Evolutionary conservation across 495 filamentous ascomycete genomes (phyloP).

Genomic region (Tuber borchii): DNA sequence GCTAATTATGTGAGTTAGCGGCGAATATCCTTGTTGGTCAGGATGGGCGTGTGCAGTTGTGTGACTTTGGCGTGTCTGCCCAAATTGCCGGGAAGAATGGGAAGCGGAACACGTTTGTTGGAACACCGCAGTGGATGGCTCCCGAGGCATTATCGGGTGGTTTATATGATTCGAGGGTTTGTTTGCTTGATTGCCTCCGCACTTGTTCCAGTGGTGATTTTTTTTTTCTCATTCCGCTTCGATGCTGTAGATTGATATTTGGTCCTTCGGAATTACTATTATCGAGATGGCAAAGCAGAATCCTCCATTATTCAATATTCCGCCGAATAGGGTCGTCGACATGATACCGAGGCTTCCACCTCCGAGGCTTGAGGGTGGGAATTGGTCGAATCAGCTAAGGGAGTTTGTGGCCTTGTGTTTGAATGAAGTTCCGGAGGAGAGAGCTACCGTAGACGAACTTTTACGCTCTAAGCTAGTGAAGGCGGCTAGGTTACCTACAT

Average conservation of each 20-base stretch:
- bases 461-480: constrained; percentile 58
- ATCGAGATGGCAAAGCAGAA: constrained; percentile 87
- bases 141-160: constrained; percentile 67
- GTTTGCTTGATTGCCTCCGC: neutral
- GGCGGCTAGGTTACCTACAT: constrained; percentile 64
- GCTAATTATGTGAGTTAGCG: constrained; percentile 45
- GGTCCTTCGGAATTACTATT: constrained; percentile 87
- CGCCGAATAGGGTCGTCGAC: constrained; percentile 51
- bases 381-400: constrained; percentile 67
- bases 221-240: neutral
- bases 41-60: constrained; percentile 77
- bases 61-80: constrained; percentile 92
- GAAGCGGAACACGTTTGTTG: constrained; percentile 87
- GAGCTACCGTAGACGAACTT: constrained; percentile 65
- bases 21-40: constrained; percentile 89
- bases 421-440: constrained; percentile 62
- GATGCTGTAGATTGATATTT: constrained; percentile 68
- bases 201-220: neutral
- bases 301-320: constrained; percentile 58
- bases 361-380: constrained; percentile 67
- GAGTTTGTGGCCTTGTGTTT: constrained; percentile 74
- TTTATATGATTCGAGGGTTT: constrained; percentile 52
- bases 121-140: constrained; percentile 95
- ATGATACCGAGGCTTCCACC: constrained; percentile 46
- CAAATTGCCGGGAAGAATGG: constrained; percentile 73